Evolutionary conservation across 139 green algal species (phyloP).

Genomic region (Closterium sp.): DNA sequence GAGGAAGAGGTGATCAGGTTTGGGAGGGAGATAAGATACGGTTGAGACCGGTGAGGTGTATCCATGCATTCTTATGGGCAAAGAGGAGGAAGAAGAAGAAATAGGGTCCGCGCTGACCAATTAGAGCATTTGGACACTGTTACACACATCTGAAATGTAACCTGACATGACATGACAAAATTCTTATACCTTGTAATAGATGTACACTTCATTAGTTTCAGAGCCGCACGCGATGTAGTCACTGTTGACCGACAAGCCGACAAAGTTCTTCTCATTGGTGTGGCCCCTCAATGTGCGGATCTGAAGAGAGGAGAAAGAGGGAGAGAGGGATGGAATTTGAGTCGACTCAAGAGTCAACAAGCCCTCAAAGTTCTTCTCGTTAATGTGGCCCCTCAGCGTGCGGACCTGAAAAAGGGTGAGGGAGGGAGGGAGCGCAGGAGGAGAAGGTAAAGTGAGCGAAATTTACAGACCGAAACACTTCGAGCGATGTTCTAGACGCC

Average conservation of each 20-base stretch:
- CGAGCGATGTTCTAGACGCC: too few species aligned
- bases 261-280: conserved; percentile 92
- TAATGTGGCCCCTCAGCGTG: conserved; percentile 71
- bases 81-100: too few species aligned
- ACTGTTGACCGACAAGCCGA: conserved; percentile 73
- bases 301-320: conserved; percentile 13
- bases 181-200: conserved; percentile 66
- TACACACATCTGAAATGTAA: too few species aligned
- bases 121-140: too few species aligned
- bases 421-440: background rate
- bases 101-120: too few species aligned
- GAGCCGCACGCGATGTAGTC: conserved; percentile 82
- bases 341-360: background rate
- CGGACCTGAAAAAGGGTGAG: conserved; percentile 30
- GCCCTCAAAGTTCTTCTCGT: conserved; percentile 90
- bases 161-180: too few species aligned
- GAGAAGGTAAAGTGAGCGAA: too few species aligned
- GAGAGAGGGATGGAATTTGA: background rate
- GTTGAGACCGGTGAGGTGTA: too few species aligned
- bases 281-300: conserved; percentile 66
- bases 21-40: background rate
- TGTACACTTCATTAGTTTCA: conserved; percentile 74
- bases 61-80: too few species aligned
- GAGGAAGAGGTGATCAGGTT: background rate
- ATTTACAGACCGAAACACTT: too few species aligned